Percentiles rank a stretch among this genome's conserved stretches.
Conservation (phyloP, 345 rosid genomes). For the Hirschfeldia incana region DNA sequence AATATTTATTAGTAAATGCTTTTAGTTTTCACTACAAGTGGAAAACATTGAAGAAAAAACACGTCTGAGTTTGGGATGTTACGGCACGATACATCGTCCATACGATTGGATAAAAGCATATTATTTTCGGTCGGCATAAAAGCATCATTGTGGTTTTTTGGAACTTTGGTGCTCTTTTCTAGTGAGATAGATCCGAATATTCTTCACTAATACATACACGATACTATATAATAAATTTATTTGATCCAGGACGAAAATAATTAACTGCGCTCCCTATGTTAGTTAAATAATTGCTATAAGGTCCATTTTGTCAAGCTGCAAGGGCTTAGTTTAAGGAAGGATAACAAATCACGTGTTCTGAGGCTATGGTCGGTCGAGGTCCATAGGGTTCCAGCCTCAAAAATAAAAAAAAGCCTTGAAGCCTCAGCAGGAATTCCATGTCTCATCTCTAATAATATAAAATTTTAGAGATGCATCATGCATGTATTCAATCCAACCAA, state of each 20-base stretch:
- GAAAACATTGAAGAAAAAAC: background rate
- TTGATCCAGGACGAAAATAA: constrained; percentile 10
- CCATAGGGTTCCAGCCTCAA: background rate
- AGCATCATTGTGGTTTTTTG: background rate
- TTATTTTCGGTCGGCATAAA: background rate
- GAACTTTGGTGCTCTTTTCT: constrained; percentile 7
- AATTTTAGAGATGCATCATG: too few relatives aligned
- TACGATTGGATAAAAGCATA: background rate
- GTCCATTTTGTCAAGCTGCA: background rate
- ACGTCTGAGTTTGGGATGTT: background rate
- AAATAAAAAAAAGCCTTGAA: background rate
- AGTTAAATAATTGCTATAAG: background rate
- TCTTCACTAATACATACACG: background rate
- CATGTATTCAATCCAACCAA: background rate
- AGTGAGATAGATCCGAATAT: constrained; percentile 13
- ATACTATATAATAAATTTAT: background rate
- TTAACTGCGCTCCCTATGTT: constrained; percentile 20
- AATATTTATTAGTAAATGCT: background rate
- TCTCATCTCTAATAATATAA: too few relatives aligned
- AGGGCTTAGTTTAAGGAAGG: background rate
- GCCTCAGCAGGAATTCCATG: background rate
- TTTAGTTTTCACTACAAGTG: background rate
- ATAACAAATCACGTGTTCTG: constrained; percentile 1
- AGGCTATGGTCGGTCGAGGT: background rate
- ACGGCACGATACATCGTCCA: background rate